Base-by-base conservation (phyloP, 2,329 filamentous ascomycete genomes). In the Pseudogymnoascus sp. region DNA sequence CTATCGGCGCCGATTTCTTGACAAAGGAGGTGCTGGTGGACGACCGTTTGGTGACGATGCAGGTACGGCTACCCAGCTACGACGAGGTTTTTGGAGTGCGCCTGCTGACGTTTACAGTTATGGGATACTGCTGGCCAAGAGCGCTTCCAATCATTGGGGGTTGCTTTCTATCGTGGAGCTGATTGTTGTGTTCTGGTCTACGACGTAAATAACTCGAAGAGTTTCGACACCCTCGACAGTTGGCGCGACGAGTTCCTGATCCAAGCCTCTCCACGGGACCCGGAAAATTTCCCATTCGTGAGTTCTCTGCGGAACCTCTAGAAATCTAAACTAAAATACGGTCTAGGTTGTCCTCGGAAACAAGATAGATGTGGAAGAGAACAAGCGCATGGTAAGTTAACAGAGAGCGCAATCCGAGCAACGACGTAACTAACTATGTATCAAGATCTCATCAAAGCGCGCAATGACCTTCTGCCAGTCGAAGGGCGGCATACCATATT, bases 161-260 rank as follows among this genome's bases (percentile, higher is more conserved):
- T 99, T 51, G 95, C 93, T 60, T 99, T 99, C 79, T 99, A 99
- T 80, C 86, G 93, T 67, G 93, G 93, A 67, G 93, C 95, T 70
- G 93, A 99, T 80, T 97, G 93, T 84, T 97, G 95, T 75, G 93
- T 97, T 65, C 82, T 99, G 63, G 93, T 97, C 62, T 97, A 95
- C 81, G 93, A 99, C 74, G 93, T 99, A 77, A 99, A 99, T 81
- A 97, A 97, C 77, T 90, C 93, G 67, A 99, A 99, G 85, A 96
- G 92, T 76, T 99, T 99, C 77, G 95, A 99, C 76, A 96, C 93
- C 12, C 85, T 99, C 65, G 95, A 99, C 76, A 96, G 92, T 78
- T 99, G 95, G 95, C 85, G 95, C 73, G 95, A 99, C 74, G 95
- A 99, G 77, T 99, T 99, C 75, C 78, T 99, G 70, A 96, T 99